These are phyloP conservation scores for Heterococcus sp. DNA, from an alignment of 108 stramenopile species.

Conservation along the genomic window DNA sequence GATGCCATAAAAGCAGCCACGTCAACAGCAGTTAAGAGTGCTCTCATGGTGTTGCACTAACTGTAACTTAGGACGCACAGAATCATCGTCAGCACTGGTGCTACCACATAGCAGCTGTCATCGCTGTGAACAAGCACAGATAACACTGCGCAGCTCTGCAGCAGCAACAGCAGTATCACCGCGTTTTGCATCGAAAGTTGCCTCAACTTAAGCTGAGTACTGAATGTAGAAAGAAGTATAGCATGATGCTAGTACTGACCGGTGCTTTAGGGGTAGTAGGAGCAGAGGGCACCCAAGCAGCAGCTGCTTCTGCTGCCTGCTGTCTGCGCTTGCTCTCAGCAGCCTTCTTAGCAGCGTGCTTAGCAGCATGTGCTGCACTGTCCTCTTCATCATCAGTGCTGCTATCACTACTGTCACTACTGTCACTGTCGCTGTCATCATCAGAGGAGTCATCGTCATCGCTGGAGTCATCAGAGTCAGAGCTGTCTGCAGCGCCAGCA, in stretches of 20 bases:
- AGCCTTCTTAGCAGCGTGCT: constrained; percentile 34
- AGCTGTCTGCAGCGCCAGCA: neutral
- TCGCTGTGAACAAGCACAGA: neutral
- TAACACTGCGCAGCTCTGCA: neutral
- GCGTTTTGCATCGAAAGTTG: neutral
- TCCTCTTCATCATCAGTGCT: neutral
- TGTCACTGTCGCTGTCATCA: neutral
- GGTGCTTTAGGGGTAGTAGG: constrained; percentile 48
- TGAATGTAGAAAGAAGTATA: neutral
- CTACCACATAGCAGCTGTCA: neutral
- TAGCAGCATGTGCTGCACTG: neutral
- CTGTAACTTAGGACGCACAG: neutral
- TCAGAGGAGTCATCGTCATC: neutral
- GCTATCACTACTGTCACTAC: neutral
- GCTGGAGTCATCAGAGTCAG: neutral
- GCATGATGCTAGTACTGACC: constrained; percentile 5
- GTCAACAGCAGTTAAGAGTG: neutral
- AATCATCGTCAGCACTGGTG: neutral
- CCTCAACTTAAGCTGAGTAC: neutral
- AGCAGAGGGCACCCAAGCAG: constrained; percentile 74
- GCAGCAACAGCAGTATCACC: neutral
- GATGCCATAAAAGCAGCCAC: neutral
- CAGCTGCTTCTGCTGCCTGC: constrained; percentile 67
- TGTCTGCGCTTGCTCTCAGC: constrained; percentile 44
- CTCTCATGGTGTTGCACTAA: neutral